Base-by-base conservation (phyloP, 805 yeast genomes). In the Starmerella bacillaris region DNA sequence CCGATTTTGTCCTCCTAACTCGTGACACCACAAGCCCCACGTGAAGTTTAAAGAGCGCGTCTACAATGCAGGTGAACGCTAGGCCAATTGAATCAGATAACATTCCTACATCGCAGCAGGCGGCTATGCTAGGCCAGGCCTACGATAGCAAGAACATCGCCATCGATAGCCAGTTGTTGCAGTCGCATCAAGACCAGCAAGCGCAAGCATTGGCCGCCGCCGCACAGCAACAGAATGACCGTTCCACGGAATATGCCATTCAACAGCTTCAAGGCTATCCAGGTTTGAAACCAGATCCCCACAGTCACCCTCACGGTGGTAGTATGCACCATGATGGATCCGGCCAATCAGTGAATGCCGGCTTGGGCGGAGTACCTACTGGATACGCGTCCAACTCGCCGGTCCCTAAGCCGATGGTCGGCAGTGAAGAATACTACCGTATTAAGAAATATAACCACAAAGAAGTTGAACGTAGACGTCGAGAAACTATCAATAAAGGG, bases 391-490 rank as follows among this genome's bases (percentile, higher is more conserved):
- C 22, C 9, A 30, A 31, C 22, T 17, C 38, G 17, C 14, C 28
- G 19, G 33, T 36, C 24, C 24, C 37, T 5, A 74, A 72, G 54
- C 80, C 84, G 3, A 51, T 59, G 8, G 76, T 74, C 30, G 89
- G 89, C n/a, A 57, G 76, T 21, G 80, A 74, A 30, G 92, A 78
- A 54, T 78, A 89, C 86, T 82, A 76, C 51, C 67, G 66, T 41
- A 71, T 72, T 53, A 72, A 94, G 49, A 74, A 78, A 50, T 79
- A 79, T 48, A 84, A 82, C 57, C 98, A 89, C 61, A 70, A 79
- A 37, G 46, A 55, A 39, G 50, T 55, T 32, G 50, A 54, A 47
- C 41, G 54, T 37, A 37, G 54, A 6, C 41, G 55, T 5, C 46
- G 53, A 18, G 53, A 49, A 31, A 48, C 42, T 41, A 57, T 43